Evolutionary conservation across 306 rosid species (phyloP), one percentile per base, ranked within the genome.

Genomic region (Cicer pinnatifidum): DNA sequence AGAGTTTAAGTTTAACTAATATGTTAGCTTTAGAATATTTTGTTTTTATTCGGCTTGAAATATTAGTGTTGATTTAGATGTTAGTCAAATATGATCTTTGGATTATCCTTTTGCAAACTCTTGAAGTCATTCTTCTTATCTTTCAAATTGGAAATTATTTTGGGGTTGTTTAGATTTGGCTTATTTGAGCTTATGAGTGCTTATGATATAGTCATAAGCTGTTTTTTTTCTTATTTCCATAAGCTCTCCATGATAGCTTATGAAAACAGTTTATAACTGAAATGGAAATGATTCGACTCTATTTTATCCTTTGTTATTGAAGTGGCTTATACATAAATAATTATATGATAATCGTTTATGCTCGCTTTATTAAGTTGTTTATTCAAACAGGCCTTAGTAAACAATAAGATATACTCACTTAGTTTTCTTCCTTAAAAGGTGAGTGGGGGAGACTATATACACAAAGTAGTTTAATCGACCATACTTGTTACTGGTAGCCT

Each of bases 381-480:
- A 20, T 20, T 20, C 23, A 1, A 20, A 20, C 2, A 20, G 2
- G 2, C 23, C 23, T 20, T 20, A 20, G 23, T 23, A 0, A 12
- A 16, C 57, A 33, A 40, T 10, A 16, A 47, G 11, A 44, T 45
- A 38, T 43, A 35, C 16, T n/a, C 7, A 28, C 58, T 33, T 66
- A 11, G 44, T 75, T 50, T 28, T 15, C 35, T n/a, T 50, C 46
- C 50, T 66, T 76, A 33, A 53, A 75, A 52, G 72, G 71, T 63
- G 37, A 72, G 54, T 75, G 65, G 11, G 43, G 73, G 44, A 41
- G 51, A 19, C 10, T 58, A 17, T 58, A 17, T 11, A 57, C 33
- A 23, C 33, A 23, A 20, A 59, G 62, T 50, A 9, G 37, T 7
- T 72, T 72, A 33, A 19, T 20, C 58, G 69, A 10, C 69, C 64